A percentile compares a stretch with the other conserved stretches of the same genome.
Conservation (phyloP, 1,284 basidiomycete genomes). For the Apiotrichum sp. region DNA sequence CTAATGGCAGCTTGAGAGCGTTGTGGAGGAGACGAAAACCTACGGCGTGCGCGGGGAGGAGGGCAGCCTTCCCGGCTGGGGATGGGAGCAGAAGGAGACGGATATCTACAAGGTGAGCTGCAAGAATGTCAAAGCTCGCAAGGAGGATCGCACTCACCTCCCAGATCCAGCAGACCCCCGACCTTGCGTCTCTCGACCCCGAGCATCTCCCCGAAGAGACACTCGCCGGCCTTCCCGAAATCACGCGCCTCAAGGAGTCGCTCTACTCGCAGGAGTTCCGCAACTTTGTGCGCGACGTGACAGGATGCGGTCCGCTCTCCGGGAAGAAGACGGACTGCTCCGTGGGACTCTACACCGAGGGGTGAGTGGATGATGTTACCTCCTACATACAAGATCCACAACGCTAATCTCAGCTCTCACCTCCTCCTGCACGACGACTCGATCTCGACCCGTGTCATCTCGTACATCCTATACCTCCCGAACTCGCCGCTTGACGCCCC, state of each 20-base stretch:
- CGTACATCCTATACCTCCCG: constrained; percentile 96
- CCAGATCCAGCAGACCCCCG: constrained; percentile 98
- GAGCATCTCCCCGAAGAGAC: constrained; percentile 54
- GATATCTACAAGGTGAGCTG: constrained; percentile 97
- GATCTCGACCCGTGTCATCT: constrained; percentile 88
- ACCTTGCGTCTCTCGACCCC: constrained; percentile 81
- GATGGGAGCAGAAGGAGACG: constrained; percentile 94
- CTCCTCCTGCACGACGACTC: constrained; percentile 97
- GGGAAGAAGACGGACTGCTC: constrained; percentile 94
- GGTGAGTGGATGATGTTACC: constrained; percentile 24
- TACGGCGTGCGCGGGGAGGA: constrained; percentile 45
- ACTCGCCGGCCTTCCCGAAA: constrained; percentile 67
- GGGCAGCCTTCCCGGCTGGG: constrained; percentile 48
- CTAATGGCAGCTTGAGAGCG: constrained; percentile 55
- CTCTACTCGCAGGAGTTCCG: constrained; percentile 86
- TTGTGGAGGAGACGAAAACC: constrained; percentile 55
- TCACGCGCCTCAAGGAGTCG: constrained; percentile 78
- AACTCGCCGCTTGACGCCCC: constrained; percentile 61
- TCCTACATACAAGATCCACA: no score
- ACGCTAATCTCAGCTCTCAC: constrained; percentile 59
- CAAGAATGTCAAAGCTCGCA: no score
- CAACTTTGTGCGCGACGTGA: constrained; percentile 75
- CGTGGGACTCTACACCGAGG: constrained; percentile 81
- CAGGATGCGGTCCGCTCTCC: constrained; percentile 84
- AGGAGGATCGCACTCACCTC: no score